Percentiles rank a stretch among this genome's conserved stretches.
phyloP scores from a whole-genome alignment of 139 green algal species.

The Astrephomene gubernaculifera region DNA sequence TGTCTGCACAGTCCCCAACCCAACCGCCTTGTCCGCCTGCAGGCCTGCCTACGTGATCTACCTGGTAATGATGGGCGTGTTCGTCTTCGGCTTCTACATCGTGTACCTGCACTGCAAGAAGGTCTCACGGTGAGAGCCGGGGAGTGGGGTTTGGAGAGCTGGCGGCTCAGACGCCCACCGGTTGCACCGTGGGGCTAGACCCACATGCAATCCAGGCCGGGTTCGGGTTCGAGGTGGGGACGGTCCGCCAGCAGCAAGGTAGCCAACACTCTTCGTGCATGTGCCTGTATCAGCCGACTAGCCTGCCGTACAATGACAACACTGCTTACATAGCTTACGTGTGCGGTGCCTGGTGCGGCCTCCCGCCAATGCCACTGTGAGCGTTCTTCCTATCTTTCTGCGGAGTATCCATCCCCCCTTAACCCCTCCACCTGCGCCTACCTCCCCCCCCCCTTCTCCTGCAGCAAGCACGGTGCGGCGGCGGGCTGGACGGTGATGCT shows the following conservation, averaged over 20 bases:
- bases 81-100: conserved; percentile 60
- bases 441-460: not conserved
- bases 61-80: conserved; percentile 64
- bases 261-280: too few relatives aligned
- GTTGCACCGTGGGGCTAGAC: not conserved
- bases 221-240: too few relatives aligned
- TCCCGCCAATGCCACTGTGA: too few relatives aligned
- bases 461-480: not conserved
- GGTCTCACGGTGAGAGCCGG: conserved; percentile 7
- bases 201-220: not conserved
- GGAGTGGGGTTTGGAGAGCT: not conserved
- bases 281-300: too few relatives aligned
- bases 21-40: not conserved
- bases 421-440: too few relatives aligned
- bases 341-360: too few relatives aligned
- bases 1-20: too few relatives aligned
- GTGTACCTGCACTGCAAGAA: conserved; percentile 66
- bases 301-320: too few relatives aligned
- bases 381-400: too few relatives aligned
- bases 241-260: too few relatives aligned
- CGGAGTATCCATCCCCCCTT: too few relatives aligned
- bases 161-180: not conserved
- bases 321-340: too few relatives aligned
- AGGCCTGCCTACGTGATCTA: conserved; percentile 78
- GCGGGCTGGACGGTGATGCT: conserved; percentile 46